Conservation (phyloP, 2,329 filamentous ascomycete species). For the Dryadomyces quercivorus region DNA sequence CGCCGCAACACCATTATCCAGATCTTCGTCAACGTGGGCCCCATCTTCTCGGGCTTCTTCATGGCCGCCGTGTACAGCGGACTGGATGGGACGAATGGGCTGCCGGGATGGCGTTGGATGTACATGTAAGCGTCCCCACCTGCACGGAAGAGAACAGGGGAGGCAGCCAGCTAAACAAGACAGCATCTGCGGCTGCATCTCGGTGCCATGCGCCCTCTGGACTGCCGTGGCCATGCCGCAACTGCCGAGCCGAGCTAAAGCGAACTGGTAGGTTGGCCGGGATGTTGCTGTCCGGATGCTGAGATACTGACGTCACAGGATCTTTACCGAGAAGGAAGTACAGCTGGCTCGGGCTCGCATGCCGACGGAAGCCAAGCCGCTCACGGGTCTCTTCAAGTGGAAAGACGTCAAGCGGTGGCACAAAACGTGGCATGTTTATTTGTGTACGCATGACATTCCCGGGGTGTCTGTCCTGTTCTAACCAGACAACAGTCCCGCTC, state of each 20-base stretch:
- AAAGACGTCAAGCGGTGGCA: constrained; percentile 18
- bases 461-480: too few relatives aligned
- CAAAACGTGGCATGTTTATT: constrained; percentile 18
- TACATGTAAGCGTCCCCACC: constrained; percentile 11
- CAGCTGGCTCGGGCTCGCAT: constrained; percentile 14
- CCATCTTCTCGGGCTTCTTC: constrained; percentile 16
- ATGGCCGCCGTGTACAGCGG: constrained; percentile 18
- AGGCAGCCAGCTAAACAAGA: neutral
- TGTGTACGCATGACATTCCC: constrained; percentile 16
- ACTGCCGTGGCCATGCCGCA: constrained; percentile 17
- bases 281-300: neutral
- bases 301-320: constrained; percentile 7
- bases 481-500: constrained; percentile 10
- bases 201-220: constrained; percentile 16
- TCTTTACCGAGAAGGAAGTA: constrained; percentile 15
- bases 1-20: constrained; percentile 18
- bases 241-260: constrained; percentile 14
- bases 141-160: too few relatives aligned
- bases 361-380: constrained; percentile 14
- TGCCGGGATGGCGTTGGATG: constrained; percentile 17
- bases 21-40: constrained; percentile 16
- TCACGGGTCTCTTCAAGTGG: constrained; percentile 18
- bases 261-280: constrained; percentile 13
- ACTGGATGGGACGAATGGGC: constrained; percentile 12
- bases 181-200: constrained; percentile 16